phyloP scores from a whole-genome alignment of 345 rosid genomes.

The Fremontodendron californicum region DNA sequence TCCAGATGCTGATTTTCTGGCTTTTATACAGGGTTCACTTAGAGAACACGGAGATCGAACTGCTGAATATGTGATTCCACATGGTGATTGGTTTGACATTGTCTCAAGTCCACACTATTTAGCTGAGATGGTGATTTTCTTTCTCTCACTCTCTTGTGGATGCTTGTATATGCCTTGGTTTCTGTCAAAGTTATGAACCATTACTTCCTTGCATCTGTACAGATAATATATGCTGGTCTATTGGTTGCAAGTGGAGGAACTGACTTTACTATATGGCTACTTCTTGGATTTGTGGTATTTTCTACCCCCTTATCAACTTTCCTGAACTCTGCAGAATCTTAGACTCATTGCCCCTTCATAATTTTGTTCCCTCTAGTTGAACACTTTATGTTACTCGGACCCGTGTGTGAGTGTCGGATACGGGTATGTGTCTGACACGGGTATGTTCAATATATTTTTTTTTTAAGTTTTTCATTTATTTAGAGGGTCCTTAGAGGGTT shows the following conservation, averaged over 20 bases:
- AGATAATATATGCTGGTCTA: constrained; percentile 15
- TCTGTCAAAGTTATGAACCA: background rate
- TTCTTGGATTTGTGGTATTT: constrained; percentile 11
- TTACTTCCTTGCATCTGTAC: background rate
- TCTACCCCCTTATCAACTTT: background rate
- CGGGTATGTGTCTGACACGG: no score
- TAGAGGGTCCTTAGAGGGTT: no score
- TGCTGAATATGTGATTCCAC: constrained; percentile 9
- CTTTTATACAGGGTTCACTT: constrained; percentile 8
- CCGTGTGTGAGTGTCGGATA: no score
- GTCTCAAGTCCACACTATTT: constrained; percentile 25
- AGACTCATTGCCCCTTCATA: background rate
- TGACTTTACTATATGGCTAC: constrained; percentile 18
- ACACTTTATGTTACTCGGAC: no score
- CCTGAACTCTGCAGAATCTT: background rate
- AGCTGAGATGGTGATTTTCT: constrained; percentile 17
- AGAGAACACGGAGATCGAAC: constrained; percentile 4
- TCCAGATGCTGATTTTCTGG: background rate
- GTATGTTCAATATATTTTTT: no score
- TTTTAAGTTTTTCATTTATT: no score
- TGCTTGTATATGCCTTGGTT: background rate
- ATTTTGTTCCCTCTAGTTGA: background rate
- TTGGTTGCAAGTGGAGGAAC: constrained; percentile 13
- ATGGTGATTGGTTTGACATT: constrained; percentile 19
- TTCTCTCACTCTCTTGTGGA: background rate